Conservation (phyloP, 2,329 filamentous ascomycete species). For the Teratosphaeria destructans region DNA sequence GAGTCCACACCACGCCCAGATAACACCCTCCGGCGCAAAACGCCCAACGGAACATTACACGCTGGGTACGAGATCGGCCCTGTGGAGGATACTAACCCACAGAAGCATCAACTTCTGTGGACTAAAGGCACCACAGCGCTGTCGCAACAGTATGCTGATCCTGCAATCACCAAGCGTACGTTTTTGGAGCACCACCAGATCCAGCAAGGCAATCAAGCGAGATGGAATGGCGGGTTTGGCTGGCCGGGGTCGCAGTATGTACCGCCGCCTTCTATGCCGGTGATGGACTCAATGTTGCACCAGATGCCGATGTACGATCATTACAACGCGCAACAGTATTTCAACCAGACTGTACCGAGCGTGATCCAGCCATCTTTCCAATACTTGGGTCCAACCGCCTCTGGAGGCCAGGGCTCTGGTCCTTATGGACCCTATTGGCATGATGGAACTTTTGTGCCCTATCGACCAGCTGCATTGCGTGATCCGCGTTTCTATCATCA, state of each 20-base stretch:
- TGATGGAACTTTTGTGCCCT: conserved; percentile 51
- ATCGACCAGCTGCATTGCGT: conserved; percentile 47
- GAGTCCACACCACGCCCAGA: conserved; percentile 39
- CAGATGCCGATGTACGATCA: conserved; percentile 40
- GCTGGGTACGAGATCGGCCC: conserved; percentile 77
- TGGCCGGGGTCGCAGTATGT: conserved; percentile 8
- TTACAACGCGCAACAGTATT: conserved; percentile 18
- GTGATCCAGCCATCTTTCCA: conserved; percentile 51
- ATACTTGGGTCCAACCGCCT: conserved; percentile 48
- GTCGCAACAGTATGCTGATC: conserved; percentile 14
- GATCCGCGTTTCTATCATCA: conserved; percentile 38
- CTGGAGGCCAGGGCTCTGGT: conserved; percentile 44
- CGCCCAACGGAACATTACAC: conserved; percentile 84
- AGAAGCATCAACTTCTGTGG: conserved; percentile 72
- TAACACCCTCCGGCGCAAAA: conserved; percentile 80
- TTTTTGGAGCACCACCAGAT: conserved; percentile 23
- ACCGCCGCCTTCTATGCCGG: conserved; percentile 26
- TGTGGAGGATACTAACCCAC: conserved; percentile 25
- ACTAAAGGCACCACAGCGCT: conserved; percentile 34
- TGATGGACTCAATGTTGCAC: conserved; percentile 52
- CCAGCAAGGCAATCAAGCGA: conserved; percentile 9
- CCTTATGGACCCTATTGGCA: conserved; percentile 55
- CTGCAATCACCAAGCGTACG: conserved; percentile 13
- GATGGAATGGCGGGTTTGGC: conserved; percentile 1
- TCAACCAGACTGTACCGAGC: conserved; percentile 44